Conservation (phyloP, 768 basidiomycete species). For the Fomitopsis pulvina region DNA sequence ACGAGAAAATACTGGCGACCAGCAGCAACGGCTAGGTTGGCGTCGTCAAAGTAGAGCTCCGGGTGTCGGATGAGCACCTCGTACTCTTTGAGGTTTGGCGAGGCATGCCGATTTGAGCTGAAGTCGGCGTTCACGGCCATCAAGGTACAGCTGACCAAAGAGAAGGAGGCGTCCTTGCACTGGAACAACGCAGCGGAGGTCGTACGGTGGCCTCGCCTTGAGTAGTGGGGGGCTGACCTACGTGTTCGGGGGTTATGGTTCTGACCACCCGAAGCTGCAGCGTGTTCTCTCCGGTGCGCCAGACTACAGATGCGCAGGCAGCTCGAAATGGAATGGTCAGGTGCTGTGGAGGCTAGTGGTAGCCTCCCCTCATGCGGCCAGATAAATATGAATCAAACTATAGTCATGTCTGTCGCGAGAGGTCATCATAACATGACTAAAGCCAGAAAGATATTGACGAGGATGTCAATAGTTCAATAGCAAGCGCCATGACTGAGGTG, state of each 20-base stretch:
- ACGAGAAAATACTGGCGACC: slow-evolving; percentile 58
- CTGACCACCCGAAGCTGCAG: neutral
- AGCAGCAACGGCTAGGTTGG: slow-evolving; percentile 59
- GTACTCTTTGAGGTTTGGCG: slow-evolving; percentile 8
- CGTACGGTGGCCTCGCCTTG: too few species aligned
- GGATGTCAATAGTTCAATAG: too few species aligned
- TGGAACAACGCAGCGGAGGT: neutral
- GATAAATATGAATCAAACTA: too few species aligned
- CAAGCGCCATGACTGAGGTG: too few species aligned
- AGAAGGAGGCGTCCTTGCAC: neutral
- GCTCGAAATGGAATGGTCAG: too few species aligned
- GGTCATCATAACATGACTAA: too few species aligned
- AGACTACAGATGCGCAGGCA: too few species aligned
- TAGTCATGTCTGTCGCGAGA: too few species aligned
- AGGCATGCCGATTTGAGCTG: slow-evolving; percentile 22
- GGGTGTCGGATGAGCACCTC: slow-evolving; percentile 20
- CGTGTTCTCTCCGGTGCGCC: too few species aligned
- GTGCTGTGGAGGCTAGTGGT: too few species aligned
- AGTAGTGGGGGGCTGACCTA: neutral
- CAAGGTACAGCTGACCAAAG: neutral
- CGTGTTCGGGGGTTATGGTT: neutral
- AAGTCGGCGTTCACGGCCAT: slow-evolving; percentile 13
- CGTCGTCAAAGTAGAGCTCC: slow-evolving; percentile 57
- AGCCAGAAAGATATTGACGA: too few species aligned
- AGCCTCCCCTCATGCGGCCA: too few species aligned